Evolutionary conservation across 345 rosid species (phyloP).

Genomic region (Syzygium aromaticum): DNA sequence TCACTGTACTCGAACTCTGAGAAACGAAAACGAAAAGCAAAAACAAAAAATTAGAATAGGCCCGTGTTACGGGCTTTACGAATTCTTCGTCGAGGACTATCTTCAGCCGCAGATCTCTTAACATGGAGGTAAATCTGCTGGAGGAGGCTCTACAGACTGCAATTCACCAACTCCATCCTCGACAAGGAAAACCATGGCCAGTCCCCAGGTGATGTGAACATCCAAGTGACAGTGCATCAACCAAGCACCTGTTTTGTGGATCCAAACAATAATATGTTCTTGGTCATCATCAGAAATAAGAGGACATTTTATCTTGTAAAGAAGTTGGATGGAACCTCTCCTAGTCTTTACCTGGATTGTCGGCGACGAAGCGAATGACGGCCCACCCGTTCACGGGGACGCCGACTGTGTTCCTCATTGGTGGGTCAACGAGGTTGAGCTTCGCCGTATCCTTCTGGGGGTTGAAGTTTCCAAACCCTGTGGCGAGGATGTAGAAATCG

Average conservation of each 20-base stretch:
- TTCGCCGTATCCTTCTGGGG: constrained; percentile 51
- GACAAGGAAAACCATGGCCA: constrained; percentile 82
- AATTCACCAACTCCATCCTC: constrained; percentile 61
- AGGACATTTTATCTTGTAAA: background rate
- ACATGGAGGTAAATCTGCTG: constrained; percentile 61
- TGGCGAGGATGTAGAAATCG: constrained; percentile 77
- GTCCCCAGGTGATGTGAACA: constrained; percentile 79
- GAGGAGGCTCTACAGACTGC: constrained; percentile 54
- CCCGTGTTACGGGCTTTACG: constrained; percentile 6
- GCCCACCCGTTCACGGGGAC: constrained; percentile 87
- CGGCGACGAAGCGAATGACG: constrained; percentile 86
- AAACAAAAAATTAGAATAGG: background rate
- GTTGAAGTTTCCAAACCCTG: constrained; percentile 88
- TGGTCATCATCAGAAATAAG: background rate
- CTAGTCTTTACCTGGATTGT: constrained; percentile 67
- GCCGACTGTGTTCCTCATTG: constrained; percentile 72
- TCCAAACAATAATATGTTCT: background rate
- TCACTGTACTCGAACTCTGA: background rate
- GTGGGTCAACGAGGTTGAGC: constrained; percentile 88
- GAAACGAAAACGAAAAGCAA: background rate
- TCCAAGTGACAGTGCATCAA: constrained; percentile 95
- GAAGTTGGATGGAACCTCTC: too few species aligned
- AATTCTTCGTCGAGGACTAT: background rate
- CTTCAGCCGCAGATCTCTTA: constrained; percentile 5
- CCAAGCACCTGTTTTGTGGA: constrained; percentile 60